phyloP scores from a whole-genome alignment of 2,329 filamentous ascomycete species.

The Trichophaea hybrida region DNA sequence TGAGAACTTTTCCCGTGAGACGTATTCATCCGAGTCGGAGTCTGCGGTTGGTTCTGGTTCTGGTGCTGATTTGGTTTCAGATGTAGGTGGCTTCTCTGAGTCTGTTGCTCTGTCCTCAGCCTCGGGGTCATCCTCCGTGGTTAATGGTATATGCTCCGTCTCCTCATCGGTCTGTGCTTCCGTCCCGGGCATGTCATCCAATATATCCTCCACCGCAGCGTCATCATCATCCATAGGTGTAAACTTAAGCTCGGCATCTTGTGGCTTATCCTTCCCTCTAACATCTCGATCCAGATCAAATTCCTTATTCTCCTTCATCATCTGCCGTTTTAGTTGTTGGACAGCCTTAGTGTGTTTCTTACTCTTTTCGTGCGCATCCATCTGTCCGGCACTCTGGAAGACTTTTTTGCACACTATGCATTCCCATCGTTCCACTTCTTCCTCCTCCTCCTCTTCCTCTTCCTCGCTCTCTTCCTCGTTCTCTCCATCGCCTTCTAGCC shows the following conservation, averaged over 20 bases:
- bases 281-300: constrained; percentile 36
- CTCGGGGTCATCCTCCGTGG: background rate
- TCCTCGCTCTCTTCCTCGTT: constrained; percentile 31
- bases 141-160: background rate
- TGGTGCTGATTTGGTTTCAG: background rate
- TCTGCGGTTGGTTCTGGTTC: background rate
- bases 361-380: constrained; percentile 82
- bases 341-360: constrained; percentile 90
- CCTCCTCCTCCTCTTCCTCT: constrained; percentile 39
- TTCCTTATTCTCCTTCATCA: constrained; percentile 62
- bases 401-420: constrained; percentile 65
- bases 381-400: constrained; percentile 87
- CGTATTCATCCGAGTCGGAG: constrained; percentile 1
- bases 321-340: constrained; percentile 62
- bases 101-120: background rate
- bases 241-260: constrained; percentile 1
- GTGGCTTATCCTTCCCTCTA: constrained; percentile 8
- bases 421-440: constrained; percentile 45
- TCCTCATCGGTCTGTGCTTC: constrained; percentile 17
- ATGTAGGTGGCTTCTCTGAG: background rate
- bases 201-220: constrained; percentile 28
- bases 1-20: background rate
- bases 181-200: constrained; percentile 28
- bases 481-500: constrained; percentile 32
- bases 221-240: constrained; percentile 23